These are phyloP conservation scores for Panaeolus papilionaceus DNA, from an alignment of 768 basidiomycete species.

Conservation along the genomic window DNA sequence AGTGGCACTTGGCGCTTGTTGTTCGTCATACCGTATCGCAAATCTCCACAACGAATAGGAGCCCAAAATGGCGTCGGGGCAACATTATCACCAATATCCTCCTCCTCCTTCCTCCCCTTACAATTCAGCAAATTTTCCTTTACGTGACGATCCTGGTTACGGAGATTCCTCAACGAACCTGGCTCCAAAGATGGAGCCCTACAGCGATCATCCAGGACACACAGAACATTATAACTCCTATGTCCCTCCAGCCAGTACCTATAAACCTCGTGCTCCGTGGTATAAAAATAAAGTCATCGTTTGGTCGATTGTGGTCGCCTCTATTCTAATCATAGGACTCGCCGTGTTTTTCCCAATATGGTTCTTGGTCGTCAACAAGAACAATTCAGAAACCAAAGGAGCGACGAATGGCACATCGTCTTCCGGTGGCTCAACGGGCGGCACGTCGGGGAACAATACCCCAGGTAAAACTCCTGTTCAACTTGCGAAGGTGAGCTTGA, in stretches of 20 bases:
- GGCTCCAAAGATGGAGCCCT: constrained; percentile 2
- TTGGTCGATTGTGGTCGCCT: constrained; percentile 15
- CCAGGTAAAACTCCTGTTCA: constrained; percentile 15
- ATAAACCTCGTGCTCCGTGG: neutral
- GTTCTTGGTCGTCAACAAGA: constrained; percentile 31
- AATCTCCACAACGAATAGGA: neutral
- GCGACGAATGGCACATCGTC: neutral
- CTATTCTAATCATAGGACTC: constrained; percentile 30
- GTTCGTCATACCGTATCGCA: neutral
- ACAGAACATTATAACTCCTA: neutral
- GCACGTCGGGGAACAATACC: neutral
- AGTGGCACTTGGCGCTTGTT: neutral
- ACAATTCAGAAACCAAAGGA: constrained; percentile 1
- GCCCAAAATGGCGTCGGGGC: neutral
- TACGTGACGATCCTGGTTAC: neutral
- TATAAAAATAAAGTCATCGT: constrained; percentile 6
- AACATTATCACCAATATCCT: constrained; percentile 8
- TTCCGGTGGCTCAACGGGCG: constrained; percentile 16
- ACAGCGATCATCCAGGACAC: neutral
- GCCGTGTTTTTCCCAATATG: constrained; percentile 38
- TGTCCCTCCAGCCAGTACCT: neutral
- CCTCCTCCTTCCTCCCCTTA: constrained; percentile 1
- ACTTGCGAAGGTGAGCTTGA: constrained; percentile 24
- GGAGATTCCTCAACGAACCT: constrained; percentile 2
- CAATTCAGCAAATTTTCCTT: neutral